Conservation (phyloP, 2,329 filamentous ascomycete species). For the Curvularia eragrostidis region DNA sequence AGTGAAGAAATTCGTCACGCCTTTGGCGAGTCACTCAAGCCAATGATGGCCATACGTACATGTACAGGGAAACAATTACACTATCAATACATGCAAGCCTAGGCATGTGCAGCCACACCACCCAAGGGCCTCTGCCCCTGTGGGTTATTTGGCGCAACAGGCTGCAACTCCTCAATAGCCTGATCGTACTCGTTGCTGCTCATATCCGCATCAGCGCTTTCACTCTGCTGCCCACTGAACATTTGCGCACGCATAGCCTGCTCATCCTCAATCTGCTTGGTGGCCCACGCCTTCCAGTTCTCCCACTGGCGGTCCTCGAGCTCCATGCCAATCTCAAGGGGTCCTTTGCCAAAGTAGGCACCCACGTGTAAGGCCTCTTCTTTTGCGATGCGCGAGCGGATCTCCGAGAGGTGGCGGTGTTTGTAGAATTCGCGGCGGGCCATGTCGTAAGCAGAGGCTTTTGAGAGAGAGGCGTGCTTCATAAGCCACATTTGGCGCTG, state of each 20-base stretch:
- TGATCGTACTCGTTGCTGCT: slow-evolving; percentile 37
- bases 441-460: slow-evolving; percentile 78
- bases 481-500: slow-evolving; percentile 91
- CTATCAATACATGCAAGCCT: slow-evolving; percentile 29
- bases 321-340: slow-evolving; percentile 77
- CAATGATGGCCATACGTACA: slow-evolving; percentile 17
- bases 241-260: slow-evolving; percentile 56
- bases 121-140: slow-evolving; percentile 47
- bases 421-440: slow-evolving; percentile 91
- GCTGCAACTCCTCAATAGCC: slow-evolving; percentile 46
- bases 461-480: slow-evolving; percentile 60
- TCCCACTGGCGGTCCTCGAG: slow-evolving; percentile 83
- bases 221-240: slow-evolving; percentile 45
- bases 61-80: slow-evolving; percentile 31
- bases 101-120: slow-evolving; percentile 48
- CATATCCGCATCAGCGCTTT: slow-evolving; percentile 25
- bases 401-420: slow-evolving; percentile 79
- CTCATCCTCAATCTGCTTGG: slow-evolving; percentile 57
- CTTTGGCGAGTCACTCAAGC: background rate
- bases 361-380: slow-evolving; percentile 89
- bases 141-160: slow-evolving; percentile 27
- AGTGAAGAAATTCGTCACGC: background rate
- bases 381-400: slow-evolving; percentile 79
- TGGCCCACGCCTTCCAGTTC: slow-evolving; percentile 83
- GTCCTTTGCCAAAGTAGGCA: slow-evolving; percentile 83